Evolutionary conservation across 2,329 filamentous ascomycete species (phyloP), one percentile per base, ranked within the genome.

Genomic region (Passalora sequoiae): DNA sequence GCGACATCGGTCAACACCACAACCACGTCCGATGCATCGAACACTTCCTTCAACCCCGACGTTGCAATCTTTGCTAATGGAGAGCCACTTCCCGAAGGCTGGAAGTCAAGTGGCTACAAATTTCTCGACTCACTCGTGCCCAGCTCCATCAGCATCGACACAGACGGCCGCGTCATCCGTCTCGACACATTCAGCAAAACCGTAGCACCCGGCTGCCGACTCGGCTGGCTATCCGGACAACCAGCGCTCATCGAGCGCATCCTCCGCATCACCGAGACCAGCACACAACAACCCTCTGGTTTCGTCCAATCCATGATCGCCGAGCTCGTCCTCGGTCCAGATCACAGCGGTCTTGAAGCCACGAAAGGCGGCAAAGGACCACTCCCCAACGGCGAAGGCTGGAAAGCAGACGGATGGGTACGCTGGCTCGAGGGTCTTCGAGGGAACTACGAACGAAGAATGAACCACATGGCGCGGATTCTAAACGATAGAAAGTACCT

Each of bases 131-230:
- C 83, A 2, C 77, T 96, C 8, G 80, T 83, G 3, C 89, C 88
- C 0, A 92, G 86, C 0, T 95, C 86, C 64, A 71, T 96, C 31
- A 83, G 76, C 49, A 64, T 96, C 43, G 91, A 96, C 61, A 77
- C 78, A 15, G 85, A 95, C 56, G 91, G 91, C 44, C 83, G 91
- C 25, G 89, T 96, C 30, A 76, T 96, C 45, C 83, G 89, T 35
- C 75, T 96, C 3, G 91, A 96, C 64, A 95, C 89, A 1, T 96
- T 96, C 65, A 92, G 86, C 60, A 96, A 97, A 69, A 94, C 87
- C 0, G 77, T 95, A 13, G 89, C 89, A 0, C 91, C 91, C 0
- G 91, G 91, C 2, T 94, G 87, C 60, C 81, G 91, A 21, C 71
- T 96, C 1, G 91, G 91, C 29, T 96, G 89, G 87, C 81, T 95